Conservation (phyloP, 345 rosid genomes). For the Jatropha curcas region DNA sequence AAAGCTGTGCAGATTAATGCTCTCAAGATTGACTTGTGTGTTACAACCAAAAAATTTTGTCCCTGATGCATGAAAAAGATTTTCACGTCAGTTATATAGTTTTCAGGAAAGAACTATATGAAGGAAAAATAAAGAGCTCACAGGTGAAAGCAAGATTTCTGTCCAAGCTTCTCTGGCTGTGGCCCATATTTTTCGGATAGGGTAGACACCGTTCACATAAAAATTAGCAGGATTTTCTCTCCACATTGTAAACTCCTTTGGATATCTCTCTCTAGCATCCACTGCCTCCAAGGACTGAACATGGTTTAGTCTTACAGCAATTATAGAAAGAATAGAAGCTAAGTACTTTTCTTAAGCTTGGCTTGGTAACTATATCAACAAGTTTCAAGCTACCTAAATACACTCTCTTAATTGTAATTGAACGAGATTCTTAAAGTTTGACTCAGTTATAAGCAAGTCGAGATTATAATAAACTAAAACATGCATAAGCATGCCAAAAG, state of each 20-base stretch:
- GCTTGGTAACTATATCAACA: neutral
- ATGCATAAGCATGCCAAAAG: neutral
- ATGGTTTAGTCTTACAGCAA: constrained; percentile 33
- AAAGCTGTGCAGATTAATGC: constrained; percentile 68
- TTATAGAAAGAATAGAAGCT: constrained; percentile 2
- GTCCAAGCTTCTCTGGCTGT: constrained; percentile 69
- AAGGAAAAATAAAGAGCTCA: constrained; percentile 23
- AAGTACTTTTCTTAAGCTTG: constrained; percentile 1
- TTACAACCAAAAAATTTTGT: constrained; percentile 48
- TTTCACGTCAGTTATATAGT: constrained; percentile 15
- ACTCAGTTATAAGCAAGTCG: neutral
- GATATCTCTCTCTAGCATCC: constrained; percentile 58
- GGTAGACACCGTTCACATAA: constrained; percentile 57
- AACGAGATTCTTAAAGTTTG: neutral
- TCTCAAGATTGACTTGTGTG: constrained; percentile 66
- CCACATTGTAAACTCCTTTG: constrained; percentile 54
- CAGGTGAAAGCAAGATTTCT: constrained; percentile 57
- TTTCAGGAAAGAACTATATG: neutral
- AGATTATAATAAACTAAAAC: neutral
- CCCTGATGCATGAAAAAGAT: constrained; percentile 41
- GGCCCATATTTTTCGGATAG: constrained; percentile 50
- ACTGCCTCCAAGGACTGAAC: constrained; percentile 71
- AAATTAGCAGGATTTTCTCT: constrained; percentile 66
- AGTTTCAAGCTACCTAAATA: constrained; percentile 1
- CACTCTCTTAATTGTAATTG: neutral